These are phyloP conservation scores for Stephania yunnanensis DNA, from an alignment of 164 flowering plant species.

Conservation along the genomic window DNA sequence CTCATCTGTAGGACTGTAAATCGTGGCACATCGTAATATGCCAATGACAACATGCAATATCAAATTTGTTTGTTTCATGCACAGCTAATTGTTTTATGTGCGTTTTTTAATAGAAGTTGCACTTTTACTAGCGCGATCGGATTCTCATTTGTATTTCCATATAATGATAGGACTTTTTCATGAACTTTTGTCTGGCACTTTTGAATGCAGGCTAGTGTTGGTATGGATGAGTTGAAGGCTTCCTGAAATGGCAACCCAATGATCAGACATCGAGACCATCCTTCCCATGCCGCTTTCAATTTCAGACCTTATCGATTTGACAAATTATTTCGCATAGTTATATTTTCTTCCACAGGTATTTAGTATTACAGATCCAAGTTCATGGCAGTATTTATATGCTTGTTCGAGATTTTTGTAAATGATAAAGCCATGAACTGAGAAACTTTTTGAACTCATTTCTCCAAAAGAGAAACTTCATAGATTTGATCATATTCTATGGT, in stretches of 20 bases:
- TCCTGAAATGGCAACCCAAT: constrained; percentile 7
- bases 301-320: too few relatives aligned
- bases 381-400: too few relatives aligned
- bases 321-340: too few relatives aligned
- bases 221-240: constrained; percentile 43
- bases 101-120: not conserved
- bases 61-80: not conserved
- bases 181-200: not conserved
- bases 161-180: not conserved
- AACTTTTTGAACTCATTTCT: not conserved
- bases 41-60: not conserved
- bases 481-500: too few relatives aligned
- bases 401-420: too few relatives aligned
- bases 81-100: too few relatives aligned
- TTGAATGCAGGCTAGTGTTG: constrained; percentile 41
- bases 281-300: not conserved
- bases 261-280: not conserved
- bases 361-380: too few relatives aligned
- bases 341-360: too few relatives aligned
- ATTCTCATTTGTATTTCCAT: not conserved
- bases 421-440: not conserved
- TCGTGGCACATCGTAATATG: not conserved
- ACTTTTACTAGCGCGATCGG: not conserved
- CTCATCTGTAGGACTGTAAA: too few relatives aligned
- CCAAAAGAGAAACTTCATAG: not conserved